Evolutionary conservation across 2,329 filamentous ascomycete genomes (phyloP).

Genomic region (Pseudogymnoascus sp.): DNA sequence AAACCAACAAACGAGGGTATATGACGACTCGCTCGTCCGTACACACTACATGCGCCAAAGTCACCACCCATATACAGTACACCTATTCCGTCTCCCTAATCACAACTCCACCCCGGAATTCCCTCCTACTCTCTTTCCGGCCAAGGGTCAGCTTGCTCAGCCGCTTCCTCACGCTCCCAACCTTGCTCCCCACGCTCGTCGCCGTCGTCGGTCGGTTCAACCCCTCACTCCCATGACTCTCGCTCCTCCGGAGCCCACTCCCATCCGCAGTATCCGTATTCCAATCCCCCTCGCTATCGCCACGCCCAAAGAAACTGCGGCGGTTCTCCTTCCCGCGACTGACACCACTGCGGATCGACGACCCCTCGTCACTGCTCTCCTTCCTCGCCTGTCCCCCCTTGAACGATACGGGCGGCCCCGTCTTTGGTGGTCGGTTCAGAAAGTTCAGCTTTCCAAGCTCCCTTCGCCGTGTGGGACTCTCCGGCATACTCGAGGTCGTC

Average conservation of each 20-base stretch:
- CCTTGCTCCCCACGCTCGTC: conserved; percentile 23
- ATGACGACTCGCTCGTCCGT: background rate
- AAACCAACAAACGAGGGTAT: background rate
- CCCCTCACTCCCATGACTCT: background rate
- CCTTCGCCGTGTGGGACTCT: background rate
- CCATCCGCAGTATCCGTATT: conserved; percentile 11
- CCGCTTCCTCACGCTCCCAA: conserved; percentile 27
- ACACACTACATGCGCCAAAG: background rate
- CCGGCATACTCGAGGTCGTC: conserved; percentile 4
- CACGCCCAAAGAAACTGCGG: conserved; percentile 17
- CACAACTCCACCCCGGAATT: conserved; percentile 24
- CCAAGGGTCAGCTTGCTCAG: conserved; percentile 27
- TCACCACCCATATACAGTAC: conserved; percentile 4
- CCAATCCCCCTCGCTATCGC: conserved; percentile 7
- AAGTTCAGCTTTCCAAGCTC: background rate
- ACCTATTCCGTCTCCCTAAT: conserved; percentile 19
- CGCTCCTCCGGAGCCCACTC: background rate
- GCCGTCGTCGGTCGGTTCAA: conserved; percentile 17
- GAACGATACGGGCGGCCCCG: background rate
- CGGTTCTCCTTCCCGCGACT: conserved; percentile 18
- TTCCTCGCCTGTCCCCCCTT: conserved; percentile 9
- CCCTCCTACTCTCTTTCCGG: conserved; percentile 31
- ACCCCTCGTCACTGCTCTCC: conserved; percentile 12
- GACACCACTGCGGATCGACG: background rate
- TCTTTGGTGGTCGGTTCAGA: background rate